phyloP scores from a whole-genome alignment of 352 stramenopile genomes.

The Halophytophthora batemanensis region DNA sequence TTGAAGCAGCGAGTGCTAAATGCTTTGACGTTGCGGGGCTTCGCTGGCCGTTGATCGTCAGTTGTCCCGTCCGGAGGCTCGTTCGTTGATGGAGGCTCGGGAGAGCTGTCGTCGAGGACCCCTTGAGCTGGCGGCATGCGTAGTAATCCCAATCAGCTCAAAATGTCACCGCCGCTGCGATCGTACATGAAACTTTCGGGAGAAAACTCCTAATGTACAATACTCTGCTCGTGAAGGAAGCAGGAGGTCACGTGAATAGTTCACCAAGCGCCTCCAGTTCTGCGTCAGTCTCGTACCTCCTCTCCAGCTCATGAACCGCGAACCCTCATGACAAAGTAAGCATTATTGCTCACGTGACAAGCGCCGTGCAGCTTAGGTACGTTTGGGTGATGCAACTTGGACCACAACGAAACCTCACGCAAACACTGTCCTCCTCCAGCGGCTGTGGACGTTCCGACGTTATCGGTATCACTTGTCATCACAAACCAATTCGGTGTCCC shows the following conservation, averaged over 20 bases:
- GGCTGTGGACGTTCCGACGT: too few relatives aligned
- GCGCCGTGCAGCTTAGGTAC: constrained; percentile 15
- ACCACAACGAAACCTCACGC: not conserved
- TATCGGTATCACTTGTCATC: too few relatives aligned
- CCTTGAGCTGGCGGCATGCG: not conserved
- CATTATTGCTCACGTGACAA: constrained; percentile 4
- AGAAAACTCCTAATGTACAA: constrained; percentile 5
- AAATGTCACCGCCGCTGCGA: too few relatives aligned
- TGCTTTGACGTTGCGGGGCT: too few relatives aligned
- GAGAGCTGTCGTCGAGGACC: too few relatives aligned
- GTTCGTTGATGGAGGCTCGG: too few relatives aligned
- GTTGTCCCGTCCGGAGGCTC: too few relatives aligned
- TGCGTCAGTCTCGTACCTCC: not conserved
- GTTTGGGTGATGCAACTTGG: constrained; percentile 14
- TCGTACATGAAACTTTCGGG: not conserved
- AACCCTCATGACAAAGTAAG: constrained; percentile 3
- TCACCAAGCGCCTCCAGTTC: constrained; percentile 4
- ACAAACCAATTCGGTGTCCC: constrained; percentile 8
- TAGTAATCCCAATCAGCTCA: too few relatives aligned
- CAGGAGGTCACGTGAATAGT: constrained; percentile 25
- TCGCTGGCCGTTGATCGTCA: too few relatives aligned
- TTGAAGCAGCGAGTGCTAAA: too few relatives aligned
- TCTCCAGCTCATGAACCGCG: too few relatives aligned
- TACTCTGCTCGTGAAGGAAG: constrained; percentile 25
- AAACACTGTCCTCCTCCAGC: not conserved